A percentile compares a stretch with the other conserved stretches of the same genome.
These are phyloP conservation scores for Ceratocystis diversiconidia DNA, from an alignment of 2,329 filamentous ascomycete genomes.

Conservation along the genomic window DNA sequence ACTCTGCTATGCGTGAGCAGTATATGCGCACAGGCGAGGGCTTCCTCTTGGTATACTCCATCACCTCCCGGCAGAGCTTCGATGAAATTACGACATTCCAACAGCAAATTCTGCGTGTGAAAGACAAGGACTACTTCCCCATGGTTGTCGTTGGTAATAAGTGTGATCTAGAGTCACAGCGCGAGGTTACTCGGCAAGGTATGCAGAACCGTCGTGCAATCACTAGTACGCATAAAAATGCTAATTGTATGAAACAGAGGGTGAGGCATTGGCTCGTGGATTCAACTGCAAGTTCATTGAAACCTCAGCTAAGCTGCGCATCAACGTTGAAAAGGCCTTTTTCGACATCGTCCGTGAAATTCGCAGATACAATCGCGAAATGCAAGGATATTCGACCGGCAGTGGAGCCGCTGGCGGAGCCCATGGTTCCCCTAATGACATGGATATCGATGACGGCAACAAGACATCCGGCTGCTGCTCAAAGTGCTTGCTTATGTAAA, in stretches of 20 bases:
- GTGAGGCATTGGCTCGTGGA: slow-evolving; percentile 66
- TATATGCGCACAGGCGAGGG: slow-evolving; percentile 99
- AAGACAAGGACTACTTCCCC: slow-evolving; percentile 99
- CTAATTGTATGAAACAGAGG: slow-evolving; percentile 46
- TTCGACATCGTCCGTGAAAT: slow-evolving; percentile 98
- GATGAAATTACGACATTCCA: slow-evolving; percentile 98
- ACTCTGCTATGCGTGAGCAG: slow-evolving; percentile 97
- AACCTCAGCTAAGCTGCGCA: slow-evolving; percentile 93
- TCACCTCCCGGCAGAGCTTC: slow-evolving; percentile 92
- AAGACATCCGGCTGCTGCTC: slow-evolving; percentile 65
- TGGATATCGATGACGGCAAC: slow-evolving; percentile 62
- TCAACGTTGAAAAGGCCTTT: slow-evolving; percentile 97
- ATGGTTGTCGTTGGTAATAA: slow-evolving; percentile 99
- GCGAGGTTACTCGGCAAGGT: slow-evolving; percentile 88
- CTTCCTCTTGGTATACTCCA: slow-evolving; percentile 94
- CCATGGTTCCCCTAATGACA: slow-evolving; percentile 52
- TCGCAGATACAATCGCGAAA: slow-evolving; percentile 94
- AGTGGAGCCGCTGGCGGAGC: slow-evolving; percentile 50
- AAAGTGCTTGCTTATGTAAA: slow-evolving; percentile 79
- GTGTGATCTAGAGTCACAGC: slow-evolving; percentile 89
- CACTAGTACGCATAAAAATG: neutral
- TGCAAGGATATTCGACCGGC: slow-evolving; percentile 70
- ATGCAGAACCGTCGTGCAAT: slow-evolving; percentile 25
- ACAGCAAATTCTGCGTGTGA: slow-evolving; percentile 94
- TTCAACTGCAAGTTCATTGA: slow-evolving; percentile 99